These are phyloP conservation scores for Pistacia integerrima DNA, from an alignment of 345 rosid genomes.

Conservation along the genomic window DNA sequence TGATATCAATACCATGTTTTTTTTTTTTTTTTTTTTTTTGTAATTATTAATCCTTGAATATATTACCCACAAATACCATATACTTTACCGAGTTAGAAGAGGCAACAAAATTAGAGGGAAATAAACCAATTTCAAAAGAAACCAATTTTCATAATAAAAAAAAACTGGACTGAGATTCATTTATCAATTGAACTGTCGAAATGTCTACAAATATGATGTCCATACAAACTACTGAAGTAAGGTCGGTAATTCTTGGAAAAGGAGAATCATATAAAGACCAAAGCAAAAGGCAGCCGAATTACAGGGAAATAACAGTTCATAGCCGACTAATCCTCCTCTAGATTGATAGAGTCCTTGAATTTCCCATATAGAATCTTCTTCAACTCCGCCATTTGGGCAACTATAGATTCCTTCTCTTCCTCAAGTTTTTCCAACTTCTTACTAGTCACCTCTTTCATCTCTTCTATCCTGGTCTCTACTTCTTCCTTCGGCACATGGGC, in stretches of 20 bases:
- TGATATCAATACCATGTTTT: too few species aligned
- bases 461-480: conserved; percentile 82
- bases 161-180: neutral
- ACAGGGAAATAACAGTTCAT: neutral
- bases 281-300: neutral
- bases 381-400: conserved; percentile 70
- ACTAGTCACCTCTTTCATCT: conserved; percentile 65
- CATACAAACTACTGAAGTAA: neutral
- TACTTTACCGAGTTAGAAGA: too few species aligned
- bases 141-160: neutral
- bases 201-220: neutral
- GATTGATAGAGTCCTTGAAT: conserved; percentile 88
- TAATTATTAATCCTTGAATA: too few species aligned
- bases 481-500: conserved; percentile 85
- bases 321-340: conserved; percentile 71
- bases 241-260: too few species aligned
- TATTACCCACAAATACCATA: too few species aligned
- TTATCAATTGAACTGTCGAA: neutral
- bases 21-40: too few species aligned
- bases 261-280: neutral
- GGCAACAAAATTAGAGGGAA: too few species aligned
- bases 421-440: conserved; percentile 69
- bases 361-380: conserved; percentile 89
- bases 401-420: conserved; percentile 67
- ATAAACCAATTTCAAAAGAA: neutral